Base-by-base conservation (phyloP, 148 eudicot genomes). In the Fagopyrum esculentum region DNA sequence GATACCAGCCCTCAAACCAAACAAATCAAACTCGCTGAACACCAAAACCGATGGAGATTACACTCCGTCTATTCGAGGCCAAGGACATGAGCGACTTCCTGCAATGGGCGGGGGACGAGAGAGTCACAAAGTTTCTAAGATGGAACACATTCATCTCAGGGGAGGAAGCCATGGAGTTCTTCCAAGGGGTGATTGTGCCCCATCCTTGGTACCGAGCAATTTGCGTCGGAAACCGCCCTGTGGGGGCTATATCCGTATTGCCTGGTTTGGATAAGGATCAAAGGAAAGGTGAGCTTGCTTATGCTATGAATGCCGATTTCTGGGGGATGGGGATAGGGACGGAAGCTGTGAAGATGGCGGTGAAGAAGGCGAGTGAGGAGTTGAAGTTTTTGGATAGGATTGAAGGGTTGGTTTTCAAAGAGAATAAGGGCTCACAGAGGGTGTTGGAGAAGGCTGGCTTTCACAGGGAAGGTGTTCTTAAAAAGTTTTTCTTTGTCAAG, bases 241-340 rank as follows among this genome's bases (percentile, higher is more conserved):
- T 66, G 46, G 71, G 71, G 47, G 11, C 71, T 19, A 13, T 66
- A 66, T 66, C 71, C n/a, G 71, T 66, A 11, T 15, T 40, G 4
- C 71, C 71, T 40, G 71, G 71, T 4, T 43, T 45, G 19, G 71
- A 45, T 43, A 66, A 35, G 19, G 71, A 66, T 11, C 19, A 5
- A 47, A 66, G 71, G 2, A 66, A 15, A 15, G 71, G 19, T 3
- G 71, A 66, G 71, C 12, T 66, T 66, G 71, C 71, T 12, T 66
- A 66, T 40, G 71, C 71, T 35, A 35, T 43, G 17, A 66, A 66
- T 1, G 47, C 71, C 0, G 46, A 66, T 17, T 40, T 66, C 35
- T 66, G 71, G 71, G 71, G 71, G 19, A 66, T 66, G 71, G 71
- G 71, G 22, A 35, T 66, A 66, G 71, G 17, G 46, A 66, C 71